A percentile compares a stretch with the other conserved stretches of the same genome.
These are phyloP conservation scores for Plasmodium gaboni DNA, from an alignment of 169 alveolate genomes.

Conservation along the genomic window DNA sequence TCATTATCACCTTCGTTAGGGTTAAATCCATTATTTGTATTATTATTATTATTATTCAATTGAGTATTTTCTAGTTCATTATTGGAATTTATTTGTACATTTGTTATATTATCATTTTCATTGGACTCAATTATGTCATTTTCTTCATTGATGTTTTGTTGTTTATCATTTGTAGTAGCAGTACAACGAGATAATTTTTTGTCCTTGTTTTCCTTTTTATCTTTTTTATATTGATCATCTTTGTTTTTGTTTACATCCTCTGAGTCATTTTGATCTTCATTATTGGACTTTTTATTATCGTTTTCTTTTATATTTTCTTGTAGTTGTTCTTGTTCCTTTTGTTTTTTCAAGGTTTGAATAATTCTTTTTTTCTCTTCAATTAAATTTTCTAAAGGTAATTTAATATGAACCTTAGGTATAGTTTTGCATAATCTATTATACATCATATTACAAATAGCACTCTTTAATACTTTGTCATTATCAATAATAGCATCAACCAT, in stretches of 20 bases:
- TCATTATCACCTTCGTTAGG: neutral
- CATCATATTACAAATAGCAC: slow-evolving; percentile 51
- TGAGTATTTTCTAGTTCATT: neutral
- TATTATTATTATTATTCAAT: neutral
- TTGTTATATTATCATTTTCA: slow-evolving; percentile 2
- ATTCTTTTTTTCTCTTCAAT: slow-evolving; percentile 61
- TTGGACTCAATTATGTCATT: neutral
- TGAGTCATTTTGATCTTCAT: neutral
- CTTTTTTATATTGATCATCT: neutral
- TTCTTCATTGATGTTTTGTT: neutral
- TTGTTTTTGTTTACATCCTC: neutral
- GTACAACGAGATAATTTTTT: neutral
- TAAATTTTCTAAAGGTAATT: slow-evolving; percentile 64
- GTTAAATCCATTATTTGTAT: neutral
- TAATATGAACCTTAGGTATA: slow-evolving; percentile 67
- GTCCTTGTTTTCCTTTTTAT: neutral
- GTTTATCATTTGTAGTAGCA: too few species aligned
- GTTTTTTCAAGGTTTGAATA: slow-evolving; percentile 34
- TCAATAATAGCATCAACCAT: slow-evolving; percentile 60
- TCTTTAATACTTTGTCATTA: slow-evolving; percentile 59
- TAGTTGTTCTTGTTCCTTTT: slow-evolving; percentile 29
- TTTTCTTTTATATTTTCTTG: slow-evolving; percentile 7
- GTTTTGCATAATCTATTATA: slow-evolving; percentile 62
- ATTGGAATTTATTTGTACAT: neutral
- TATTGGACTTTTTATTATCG: neutral